A percentile compares a stretch with the other conserved stretches of the same genome.
These are phyloP conservation scores for Trypethelium eluteriae DNA, from an alignment of 495 filamentous ascomycete species.

Conservation along the genomic window DNA sequence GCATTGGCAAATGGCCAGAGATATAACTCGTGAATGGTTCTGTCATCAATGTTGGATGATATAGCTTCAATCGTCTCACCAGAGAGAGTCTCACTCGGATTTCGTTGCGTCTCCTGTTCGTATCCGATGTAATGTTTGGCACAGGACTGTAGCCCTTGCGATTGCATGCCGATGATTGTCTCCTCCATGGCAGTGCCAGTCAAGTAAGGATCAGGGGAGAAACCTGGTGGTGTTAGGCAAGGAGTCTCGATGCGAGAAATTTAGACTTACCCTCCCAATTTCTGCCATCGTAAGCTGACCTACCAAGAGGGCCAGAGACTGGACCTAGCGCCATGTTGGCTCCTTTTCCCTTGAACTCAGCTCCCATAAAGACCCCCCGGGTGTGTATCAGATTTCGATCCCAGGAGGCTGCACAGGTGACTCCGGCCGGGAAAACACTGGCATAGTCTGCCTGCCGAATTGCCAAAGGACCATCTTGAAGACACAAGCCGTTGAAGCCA, in stretches of 20 bases:
- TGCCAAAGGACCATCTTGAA: conserved; percentile 45
- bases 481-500: conserved; percentile 42
- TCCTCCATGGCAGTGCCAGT: conserved; percentile 48
- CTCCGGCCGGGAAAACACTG: conserved; percentile 24
- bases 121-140: conserved; percentile 36
- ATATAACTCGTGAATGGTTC: conserved; percentile 36
- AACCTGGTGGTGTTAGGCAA: conserved; percentile 13
- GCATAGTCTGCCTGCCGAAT: conserved; percentile 31
- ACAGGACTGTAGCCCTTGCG: conserved; percentile 49
- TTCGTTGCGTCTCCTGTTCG: conserved; percentile 30
- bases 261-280: conserved; percentile 24
- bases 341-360: conserved; percentile 26
- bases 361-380: conserved; percentile 22
- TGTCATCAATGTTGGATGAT: conserved; percentile 34
- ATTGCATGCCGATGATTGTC: conserved; percentile 50
- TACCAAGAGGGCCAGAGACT: conserved; percentile 23
- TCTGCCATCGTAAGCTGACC: conserved; percentile 21
- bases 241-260: not conserved
- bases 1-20: conserved; percentile 35
- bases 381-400: conserved; percentile 24
- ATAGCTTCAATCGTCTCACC: conserved; percentile 33
- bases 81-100: conserved; percentile 17
- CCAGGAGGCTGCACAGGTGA: conserved; percentile 27
- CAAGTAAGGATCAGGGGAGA: conserved; percentile 34
- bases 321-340: conserved; percentile 26